These are phyloP conservation scores for Geotrichum cucujoidarum DNA, from an alignment of 1,139 yeast species.

Conservation along the genomic window DNA sequence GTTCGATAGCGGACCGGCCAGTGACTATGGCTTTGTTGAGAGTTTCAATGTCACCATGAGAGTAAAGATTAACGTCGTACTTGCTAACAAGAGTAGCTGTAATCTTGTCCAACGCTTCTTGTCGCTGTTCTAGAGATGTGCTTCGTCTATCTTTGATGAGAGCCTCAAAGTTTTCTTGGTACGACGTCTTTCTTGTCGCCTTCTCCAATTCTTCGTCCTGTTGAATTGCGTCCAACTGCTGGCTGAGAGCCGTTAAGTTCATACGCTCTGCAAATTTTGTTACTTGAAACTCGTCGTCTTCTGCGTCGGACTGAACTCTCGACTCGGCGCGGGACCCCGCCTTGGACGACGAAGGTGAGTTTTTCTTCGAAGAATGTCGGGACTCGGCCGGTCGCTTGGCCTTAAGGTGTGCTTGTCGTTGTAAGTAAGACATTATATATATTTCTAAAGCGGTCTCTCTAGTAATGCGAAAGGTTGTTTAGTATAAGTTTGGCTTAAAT, in stretches of 20 bases:
- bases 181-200: conserved; percentile 17
- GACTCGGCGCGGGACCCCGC: conserved; percentile 1
- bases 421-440: conserved; percentile 11
- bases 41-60: conserved; percentile 24
- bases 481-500: too few species aligned
- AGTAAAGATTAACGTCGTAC: conserved; percentile 33
- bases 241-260: conserved; percentile 1
- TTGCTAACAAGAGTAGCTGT: conserved; percentile 30
- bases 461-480: too few species aligned
- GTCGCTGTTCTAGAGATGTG: conserved; percentile 34
- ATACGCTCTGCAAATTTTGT: conserved; percentile 13
- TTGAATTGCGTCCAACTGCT: conserved; percentile 1
- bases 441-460: too few species aligned
- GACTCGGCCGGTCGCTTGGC: conserved; percentile 5
- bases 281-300: conserved; percentile 13
- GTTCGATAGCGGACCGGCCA: conserved; percentile 34
- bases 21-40: conserved; percentile 29
- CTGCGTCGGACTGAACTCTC: conserved; percentile 4
- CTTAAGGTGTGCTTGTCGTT: conserved; percentile 10
- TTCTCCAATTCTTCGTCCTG: neutral
- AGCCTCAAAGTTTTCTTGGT: conserved; percentile 30
- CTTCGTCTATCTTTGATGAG: conserved; percentile 32
- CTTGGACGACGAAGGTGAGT: conserved; percentile 1
- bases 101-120: conserved; percentile 32
- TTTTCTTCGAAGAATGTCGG: conserved; percentile 1